Evolutionary conservation across 148 eudicot genomes (phyloP).

Genomic region (Chenopodium formosanum): DNA sequence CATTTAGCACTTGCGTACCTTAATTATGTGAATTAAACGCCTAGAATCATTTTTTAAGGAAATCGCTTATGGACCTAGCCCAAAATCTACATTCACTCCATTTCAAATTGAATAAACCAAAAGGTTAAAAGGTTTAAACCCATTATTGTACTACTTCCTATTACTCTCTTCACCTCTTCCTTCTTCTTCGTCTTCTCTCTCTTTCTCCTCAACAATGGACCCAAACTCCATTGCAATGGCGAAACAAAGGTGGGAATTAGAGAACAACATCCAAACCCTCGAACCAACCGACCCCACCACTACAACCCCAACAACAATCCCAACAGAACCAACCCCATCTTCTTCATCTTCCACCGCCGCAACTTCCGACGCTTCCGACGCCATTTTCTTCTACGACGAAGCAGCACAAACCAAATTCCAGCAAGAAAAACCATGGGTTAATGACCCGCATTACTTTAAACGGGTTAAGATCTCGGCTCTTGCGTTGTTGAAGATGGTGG

Average conservation of each 20-base stretch:
- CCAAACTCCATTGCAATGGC: constrained; percentile 62
- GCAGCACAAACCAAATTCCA: constrained; percentile 64
- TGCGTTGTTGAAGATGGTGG: constrained; percentile 92
- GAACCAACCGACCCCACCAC: constrained; percentile 27
- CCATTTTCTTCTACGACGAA: constrained; percentile 84
- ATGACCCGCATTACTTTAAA: constrained; percentile 87
- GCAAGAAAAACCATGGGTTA: constrained; percentile 78
- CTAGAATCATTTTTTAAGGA: too few species aligned
- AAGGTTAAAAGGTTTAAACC: too few species aligned
- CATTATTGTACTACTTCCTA: too few species aligned
- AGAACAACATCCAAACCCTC: constrained; percentile 65
- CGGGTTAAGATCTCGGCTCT: constrained; percentile 89
- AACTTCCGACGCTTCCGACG: constrained; percentile 43
- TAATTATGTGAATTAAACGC: too few species aligned
- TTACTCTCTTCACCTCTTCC: not conserved
- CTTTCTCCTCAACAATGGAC: constrained; percentile 42
- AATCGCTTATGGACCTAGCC: too few species aligned
- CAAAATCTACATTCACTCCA: too few species aligned
- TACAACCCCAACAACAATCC: not conserved
- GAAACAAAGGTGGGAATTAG: constrained; percentile 83
- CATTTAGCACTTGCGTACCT: too few species aligned
- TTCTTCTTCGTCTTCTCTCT: not conserved
- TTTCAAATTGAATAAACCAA: too few species aligned
- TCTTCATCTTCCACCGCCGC: constrained; percentile 22
- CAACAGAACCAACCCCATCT: constrained; percentile 17